phyloP scores from a whole-genome alignment of 2,329 filamentous ascomycete species.

The Neurospora sp. region DNA sequence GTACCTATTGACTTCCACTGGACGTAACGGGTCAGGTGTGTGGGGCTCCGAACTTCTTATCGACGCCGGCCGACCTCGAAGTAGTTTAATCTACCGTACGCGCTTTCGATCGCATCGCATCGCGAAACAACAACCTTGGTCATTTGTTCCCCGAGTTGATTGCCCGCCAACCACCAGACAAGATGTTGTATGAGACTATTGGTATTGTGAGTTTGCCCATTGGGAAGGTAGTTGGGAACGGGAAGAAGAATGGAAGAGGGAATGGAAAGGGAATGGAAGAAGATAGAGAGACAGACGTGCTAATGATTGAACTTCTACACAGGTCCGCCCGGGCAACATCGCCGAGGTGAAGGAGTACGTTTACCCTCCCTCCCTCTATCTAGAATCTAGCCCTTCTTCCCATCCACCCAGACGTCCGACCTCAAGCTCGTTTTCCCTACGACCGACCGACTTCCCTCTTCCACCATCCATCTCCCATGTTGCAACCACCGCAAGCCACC shows the following conservation, averaged over 20 bases:
- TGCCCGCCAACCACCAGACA: slow-evolving; percentile 18
- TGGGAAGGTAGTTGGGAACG: not conserved
- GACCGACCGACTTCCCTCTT: too few relatives aligned
- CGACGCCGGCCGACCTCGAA: not conserved
- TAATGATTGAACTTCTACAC: slow-evolving; percentile 4
- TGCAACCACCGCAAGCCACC: too few relatives aligned
- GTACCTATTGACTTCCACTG: not conserved
- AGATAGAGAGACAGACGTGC: not conserved
- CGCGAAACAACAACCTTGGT: not conserved
- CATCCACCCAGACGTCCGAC: too few relatives aligned
- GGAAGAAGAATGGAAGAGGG: not conserved
- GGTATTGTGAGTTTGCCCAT: slow-evolving; percentile 59
- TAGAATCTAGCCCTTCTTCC: not conserved
- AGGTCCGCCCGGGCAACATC: slow-evolving; percentile 89
- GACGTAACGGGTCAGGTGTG: not conserved
- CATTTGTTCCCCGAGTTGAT: not conserved
- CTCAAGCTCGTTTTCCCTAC: too few relatives aligned
- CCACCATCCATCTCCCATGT: too few relatives aligned
- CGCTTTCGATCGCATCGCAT: not conserved
- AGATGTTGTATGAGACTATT: slow-evolving; percentile 96
- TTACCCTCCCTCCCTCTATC: not conserved
- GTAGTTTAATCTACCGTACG: not conserved
- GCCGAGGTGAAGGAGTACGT: slow-evolving; percentile 90
- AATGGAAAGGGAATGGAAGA: not conserved
- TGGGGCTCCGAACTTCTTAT: not conserved